phyloP scores from a whole-genome alignment of 106 monocot genomes.

The Dendrobium huoshanense region DNA sequence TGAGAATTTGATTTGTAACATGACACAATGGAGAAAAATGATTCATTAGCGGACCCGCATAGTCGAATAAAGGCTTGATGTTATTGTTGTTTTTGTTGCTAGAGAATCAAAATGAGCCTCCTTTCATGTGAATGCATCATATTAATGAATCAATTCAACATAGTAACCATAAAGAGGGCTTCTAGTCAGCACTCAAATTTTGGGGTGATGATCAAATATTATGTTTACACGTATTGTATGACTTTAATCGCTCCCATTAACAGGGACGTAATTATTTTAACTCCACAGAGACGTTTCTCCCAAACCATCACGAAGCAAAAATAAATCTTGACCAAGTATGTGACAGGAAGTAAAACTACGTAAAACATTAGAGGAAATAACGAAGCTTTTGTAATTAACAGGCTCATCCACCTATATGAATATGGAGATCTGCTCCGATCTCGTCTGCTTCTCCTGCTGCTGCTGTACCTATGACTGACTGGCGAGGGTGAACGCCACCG shows the following conservation, averaged over 20 bases:
- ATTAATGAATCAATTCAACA: background rate
- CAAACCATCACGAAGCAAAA: background rate
- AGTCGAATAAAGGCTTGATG: no score
- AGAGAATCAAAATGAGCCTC: no score
- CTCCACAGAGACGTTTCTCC: background rate
- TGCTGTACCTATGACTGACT: constrained; percentile 26
- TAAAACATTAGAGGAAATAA: background rate
- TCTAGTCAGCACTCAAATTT: no score
- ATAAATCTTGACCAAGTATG: background rate
- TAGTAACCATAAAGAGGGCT: no score
- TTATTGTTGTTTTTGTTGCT: no score
- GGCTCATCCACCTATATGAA: constrained; percentile 60
- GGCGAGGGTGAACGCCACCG: constrained; percentile 83
- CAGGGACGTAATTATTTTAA: background rate
- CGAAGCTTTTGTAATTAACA: background rate
- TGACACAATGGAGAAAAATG: no score
- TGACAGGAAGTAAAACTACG: background rate
- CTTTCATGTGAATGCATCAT: background rate
- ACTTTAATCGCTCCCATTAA: background rate
- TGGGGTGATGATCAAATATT: no score
- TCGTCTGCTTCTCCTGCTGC: constrained; percentile 59
- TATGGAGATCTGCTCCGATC: constrained; percentile 92
- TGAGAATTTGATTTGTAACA: no score
- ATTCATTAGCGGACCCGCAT: no score
- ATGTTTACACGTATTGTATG: no score